phyloP scores from a whole-genome alignment of 2,329 filamentous ascomycete genomes.

The Juglanconis juglandina region DNA sequence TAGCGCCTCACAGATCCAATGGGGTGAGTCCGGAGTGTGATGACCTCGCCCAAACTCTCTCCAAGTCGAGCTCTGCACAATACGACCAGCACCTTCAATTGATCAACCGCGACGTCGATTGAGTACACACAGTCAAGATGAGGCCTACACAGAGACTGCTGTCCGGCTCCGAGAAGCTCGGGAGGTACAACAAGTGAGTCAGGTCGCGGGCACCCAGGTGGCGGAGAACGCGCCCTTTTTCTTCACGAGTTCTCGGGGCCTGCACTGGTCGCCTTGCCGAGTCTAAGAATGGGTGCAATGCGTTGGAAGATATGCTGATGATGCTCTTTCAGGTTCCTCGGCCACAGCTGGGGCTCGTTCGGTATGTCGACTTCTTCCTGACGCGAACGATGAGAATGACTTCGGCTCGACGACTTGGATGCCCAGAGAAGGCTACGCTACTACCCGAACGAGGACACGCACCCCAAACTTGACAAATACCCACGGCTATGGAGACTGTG shows the following conservation, averaged over 20 bases:
- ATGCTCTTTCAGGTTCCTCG: conserved; percentile 58
- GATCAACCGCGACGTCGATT: conserved; percentile 27
- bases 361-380: conserved; percentile 54
- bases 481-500: conserved; percentile 40
- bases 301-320: conserved; percentile 21
- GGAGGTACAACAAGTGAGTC: conserved; percentile 45
- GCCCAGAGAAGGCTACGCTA: background rate
- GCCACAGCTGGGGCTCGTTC: conserved; percentile 67
- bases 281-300: background rate
- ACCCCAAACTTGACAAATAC: conserved; percentile 22
- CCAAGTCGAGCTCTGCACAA: conserved; percentile 1
- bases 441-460: conserved; percentile 9
- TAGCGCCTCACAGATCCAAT: conserved; percentile 7
- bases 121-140: conserved; percentile 35
- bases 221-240: conserved; percentile 2
- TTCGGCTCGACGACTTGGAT: background rate
- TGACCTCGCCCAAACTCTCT: background rate
- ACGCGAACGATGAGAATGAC: background rate
- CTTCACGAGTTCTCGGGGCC: background rate
- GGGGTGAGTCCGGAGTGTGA: background rate
- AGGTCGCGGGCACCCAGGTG: background rate
- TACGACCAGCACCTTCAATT: conserved; percentile 24
- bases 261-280: background rate
- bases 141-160: conserved; percentile 43
- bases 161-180: conserved; percentile 38